These are phyloP conservation scores for Trametes hirsuta DNA, from an alignment of 1,284 basidiomycete species.

Conservation along the genomic window DNA sequence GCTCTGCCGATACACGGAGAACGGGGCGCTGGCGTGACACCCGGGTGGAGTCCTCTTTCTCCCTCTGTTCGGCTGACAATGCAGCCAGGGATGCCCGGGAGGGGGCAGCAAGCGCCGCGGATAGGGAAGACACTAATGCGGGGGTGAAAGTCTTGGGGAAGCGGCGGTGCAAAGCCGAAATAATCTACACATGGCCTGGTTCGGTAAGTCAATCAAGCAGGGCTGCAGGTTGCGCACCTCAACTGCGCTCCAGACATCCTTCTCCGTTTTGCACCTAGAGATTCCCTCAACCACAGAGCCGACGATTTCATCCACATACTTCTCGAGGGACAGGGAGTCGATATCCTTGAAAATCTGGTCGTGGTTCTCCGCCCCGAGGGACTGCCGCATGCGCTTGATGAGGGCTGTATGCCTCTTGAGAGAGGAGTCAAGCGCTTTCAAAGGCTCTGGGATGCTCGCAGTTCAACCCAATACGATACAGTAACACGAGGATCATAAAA, in stretches of 20 bases:
- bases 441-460: conserved; percentile 47
- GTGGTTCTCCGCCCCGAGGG: conserved; percentile 76
- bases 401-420: conserved; percentile 93
- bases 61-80: conserved; percentile 78
- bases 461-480: no score
- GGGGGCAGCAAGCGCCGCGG: conserved; percentile 69
- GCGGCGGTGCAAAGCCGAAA: conserved; percentile 88
- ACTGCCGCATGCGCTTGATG: conserved; percentile 87
- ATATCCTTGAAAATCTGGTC: conserved; percentile 93
- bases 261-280: conserved; percentile 82
- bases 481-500: background rate
- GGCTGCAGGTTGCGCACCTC: conserved; percentile 61
- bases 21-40: conserved; percentile 84
- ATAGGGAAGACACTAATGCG: conserved; percentile 66
- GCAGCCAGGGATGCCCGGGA: conserved; percentile 61
- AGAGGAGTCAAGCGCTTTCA: conserved; percentile 82
- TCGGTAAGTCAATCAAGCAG: background rate
- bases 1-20: conserved; percentile 86
- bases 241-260: conserved; percentile 89
- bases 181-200: conserved; percentile 44
- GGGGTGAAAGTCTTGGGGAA: conserved; percentile 84
- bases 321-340: conserved; percentile 87
- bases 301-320: conserved; percentile 95
- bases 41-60: conserved; percentile 89
- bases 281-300: conserved; percentile 88